These are phyloP conservation scores for Annulohypoxylon moriforme DNA, from an alignment of 495 filamentous ascomycete species.

Conservation along the genomic window DNA sequence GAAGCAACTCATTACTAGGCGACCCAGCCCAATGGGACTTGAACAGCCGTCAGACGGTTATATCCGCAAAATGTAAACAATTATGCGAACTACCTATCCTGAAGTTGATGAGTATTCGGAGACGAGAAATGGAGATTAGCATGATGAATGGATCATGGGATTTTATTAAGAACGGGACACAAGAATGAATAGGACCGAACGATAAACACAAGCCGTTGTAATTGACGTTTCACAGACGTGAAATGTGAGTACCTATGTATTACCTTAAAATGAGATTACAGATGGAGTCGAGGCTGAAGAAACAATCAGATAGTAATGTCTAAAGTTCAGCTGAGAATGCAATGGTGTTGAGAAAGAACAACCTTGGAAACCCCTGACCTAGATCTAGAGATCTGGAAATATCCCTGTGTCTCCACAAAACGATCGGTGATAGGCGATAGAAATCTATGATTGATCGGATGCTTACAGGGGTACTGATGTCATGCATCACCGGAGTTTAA, in stretches of 20 bases:
- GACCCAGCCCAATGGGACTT: background rate
- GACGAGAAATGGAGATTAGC: background rate
- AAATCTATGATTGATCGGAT: slow-evolving; percentile 38
- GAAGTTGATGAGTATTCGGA: background rate
- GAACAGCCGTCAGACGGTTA: background rate
- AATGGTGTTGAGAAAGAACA: background rate
- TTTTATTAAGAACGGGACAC: background rate
- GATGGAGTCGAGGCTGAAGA: background rate
- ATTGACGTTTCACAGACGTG: background rate
- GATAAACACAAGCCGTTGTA: background rate
- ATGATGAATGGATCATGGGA: background rate
- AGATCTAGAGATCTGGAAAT: slow-evolving; percentile 11
- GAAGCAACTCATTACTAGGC: background rate
- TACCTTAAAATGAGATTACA: background rate
- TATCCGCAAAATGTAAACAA: slow-evolving; percentile 4
- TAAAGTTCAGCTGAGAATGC: background rate
- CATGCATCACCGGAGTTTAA: slow-evolving; percentile 30
- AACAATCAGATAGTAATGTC: background rate
- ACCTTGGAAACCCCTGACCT: slow-evolving; percentile 9
- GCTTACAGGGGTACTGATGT: slow-evolving; percentile 36
- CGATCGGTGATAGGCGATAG: slow-evolving; percentile 30
- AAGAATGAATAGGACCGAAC: background rate
- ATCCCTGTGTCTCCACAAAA: slow-evolving; percentile 27
- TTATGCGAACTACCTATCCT: background rate
- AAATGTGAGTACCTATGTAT: background rate